Base-by-base conservation (phyloP, 805 yeast genomes). In the Hanseniaspora osmophila region DNA sequence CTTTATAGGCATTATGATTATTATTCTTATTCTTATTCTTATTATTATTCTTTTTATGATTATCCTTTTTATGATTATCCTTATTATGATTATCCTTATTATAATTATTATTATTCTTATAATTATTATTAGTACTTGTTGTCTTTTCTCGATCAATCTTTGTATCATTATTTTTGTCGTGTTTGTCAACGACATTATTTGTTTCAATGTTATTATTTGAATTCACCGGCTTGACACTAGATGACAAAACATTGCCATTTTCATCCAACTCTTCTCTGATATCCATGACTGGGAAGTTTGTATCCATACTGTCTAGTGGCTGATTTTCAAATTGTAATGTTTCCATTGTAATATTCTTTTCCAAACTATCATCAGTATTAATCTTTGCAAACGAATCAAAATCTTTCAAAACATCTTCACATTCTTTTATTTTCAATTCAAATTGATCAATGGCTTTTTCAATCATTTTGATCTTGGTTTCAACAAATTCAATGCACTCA, bases 41-140 rank as follows among this genome's bases (percentile, higher is more conserved):
- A 5, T 53, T 54, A 19, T 52, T 64, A 2, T 76, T 65, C 2
- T 64, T 52, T n/a, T 75, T 57, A 12, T 49, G 59, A 1, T 82
- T 57, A 1, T 87, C 70, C 48, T 83, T 77, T 0, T 78, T 96
- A n/a, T 83, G 78, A 0, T 84, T 95, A 60, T 87, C 95, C 35
- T 88, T 60, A 44, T 78, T 83, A 18, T 65, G 64, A 9, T 53
- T 45, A 19, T 49, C 46, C 13, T 49, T 49, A 33, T 37, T 32
- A 22, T 15, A 30, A 35, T 42, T 40, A 44, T 48, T 38, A 18
- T 33, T 22, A 9, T 12, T 35, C 19, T 30, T 40, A 12, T 42
- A 44, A 10, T 40, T 42, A 15, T 40, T 44, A 27, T 45, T 48
- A 6, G 43, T 19, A 10, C 10, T 37, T 6, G 10, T n/a, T n/a